Base-by-base conservation (phyloP, 495 filamentous ascomycete species). In the Aspergillus hancockii region DNA sequence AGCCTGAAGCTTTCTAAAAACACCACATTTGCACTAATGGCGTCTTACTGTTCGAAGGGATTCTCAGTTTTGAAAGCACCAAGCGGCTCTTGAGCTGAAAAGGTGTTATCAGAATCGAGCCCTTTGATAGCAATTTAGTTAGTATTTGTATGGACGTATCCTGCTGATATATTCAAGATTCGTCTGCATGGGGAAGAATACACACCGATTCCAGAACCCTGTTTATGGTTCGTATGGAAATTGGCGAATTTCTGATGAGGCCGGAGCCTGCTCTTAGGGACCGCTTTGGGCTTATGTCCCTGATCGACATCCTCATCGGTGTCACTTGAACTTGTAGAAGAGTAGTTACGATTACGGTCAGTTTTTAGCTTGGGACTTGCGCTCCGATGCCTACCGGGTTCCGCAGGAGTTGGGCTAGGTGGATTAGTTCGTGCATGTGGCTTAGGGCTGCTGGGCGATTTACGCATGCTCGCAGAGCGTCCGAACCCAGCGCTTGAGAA, bases 391-490 rank as follows among this genome's bases (percentile, higher is more conserved):
- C 73, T 68, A 7, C 65, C 68, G 1, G 62, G 54, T 22, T 69
- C 59, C 21, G 63, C 61, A 18, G 70, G 65, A 0, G 53, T 63
- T 14, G 75, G 74, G 38, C 71, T 78, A 6, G 72, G 58, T 28
- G 71, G 71, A 32, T 73, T 75, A 0, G 70, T 72, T n/a, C 71
- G 72, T 21, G 73, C 55, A 51, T 64, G 64, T 18, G 57, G 57
- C 18, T 67, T 63, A 53, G 62, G 57, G 59, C 58, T 65, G 57
- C 75, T 71, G 12, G 80, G 67, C 10, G 80, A 71, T 49, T 75
- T 71, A n/a, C 81, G 76, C 55, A 71, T 68, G 60, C 74, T 82
- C 0, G 74, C 60, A 23, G 81, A 78, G 43, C 79, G 75, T 12
- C 71, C 68, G 14, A 85, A 61, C 18, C 68, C 70, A 25, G 76